Evolutionary conservation across 371 early-diverging fungal species (phyloP).

Genomic region (Mortierella sp.): DNA sequence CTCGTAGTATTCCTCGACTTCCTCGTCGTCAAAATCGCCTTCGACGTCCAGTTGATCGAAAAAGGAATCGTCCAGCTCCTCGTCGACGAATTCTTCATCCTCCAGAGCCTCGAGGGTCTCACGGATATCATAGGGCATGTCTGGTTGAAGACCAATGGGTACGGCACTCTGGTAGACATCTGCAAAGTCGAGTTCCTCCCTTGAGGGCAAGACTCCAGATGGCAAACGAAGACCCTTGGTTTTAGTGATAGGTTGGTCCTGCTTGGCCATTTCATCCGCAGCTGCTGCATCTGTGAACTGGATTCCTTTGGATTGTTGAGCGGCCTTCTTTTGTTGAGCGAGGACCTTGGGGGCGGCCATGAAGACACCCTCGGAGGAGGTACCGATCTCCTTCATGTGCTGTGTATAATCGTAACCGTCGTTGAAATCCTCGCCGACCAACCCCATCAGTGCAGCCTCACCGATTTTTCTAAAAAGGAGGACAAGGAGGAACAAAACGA

Average conservation of each 20-base stretch:
- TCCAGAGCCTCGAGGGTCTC: conserved; percentile 92
- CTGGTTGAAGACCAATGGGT: conserved; percentile 76
- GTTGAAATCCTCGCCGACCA: conserved; percentile 74
- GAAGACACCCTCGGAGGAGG: conserved; percentile 79
- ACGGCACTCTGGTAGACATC: conserved; percentile 59
- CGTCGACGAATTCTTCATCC: conserved; percentile 87
- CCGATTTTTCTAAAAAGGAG: conserved; percentile 66
- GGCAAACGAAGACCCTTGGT: conserved; percentile 65
- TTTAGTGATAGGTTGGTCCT: conserved; percentile 28
- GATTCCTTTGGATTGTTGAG: conserved; percentile 37
- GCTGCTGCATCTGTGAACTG: conserved; percentile 45
- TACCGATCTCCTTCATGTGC: conserved; percentile 91
- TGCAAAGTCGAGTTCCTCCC: conserved; percentile 61
- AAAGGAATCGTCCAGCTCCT: conserved; percentile 81
- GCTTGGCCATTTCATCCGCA: conserved; percentile 36
- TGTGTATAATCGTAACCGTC: conserved; percentile 95
- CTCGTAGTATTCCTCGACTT: conserved; percentile 60
- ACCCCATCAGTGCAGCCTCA: conserved; percentile 85
- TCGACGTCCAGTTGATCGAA: conserved; percentile 73
- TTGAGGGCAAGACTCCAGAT: conserved; percentile 78
- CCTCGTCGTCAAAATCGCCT: conserved; percentile 60
- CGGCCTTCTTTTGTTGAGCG: conserved; percentile 57
- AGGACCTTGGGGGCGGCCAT: conserved; percentile 70
- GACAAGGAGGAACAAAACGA: background rate
- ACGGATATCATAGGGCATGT: conserved; percentile 83